These are phyloP conservation scores for Chrysophaeum taylorii DNA, from an alignment of 352 stramenopile species.

Conservation along the genomic window DNA sequence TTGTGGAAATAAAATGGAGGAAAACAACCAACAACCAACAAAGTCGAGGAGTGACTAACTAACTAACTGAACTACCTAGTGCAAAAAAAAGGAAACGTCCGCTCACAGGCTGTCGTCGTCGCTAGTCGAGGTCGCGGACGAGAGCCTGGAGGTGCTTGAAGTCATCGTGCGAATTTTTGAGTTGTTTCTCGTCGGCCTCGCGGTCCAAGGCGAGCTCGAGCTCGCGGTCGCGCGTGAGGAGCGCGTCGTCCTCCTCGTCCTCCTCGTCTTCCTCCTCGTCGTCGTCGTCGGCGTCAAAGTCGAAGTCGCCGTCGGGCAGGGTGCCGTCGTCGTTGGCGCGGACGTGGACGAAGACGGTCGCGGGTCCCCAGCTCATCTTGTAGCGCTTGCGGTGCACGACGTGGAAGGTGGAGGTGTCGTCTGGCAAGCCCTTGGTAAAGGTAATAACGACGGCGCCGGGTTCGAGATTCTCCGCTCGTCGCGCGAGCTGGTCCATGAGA, in stretches of 20 bases:
- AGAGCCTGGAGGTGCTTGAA: no score
- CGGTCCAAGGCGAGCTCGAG: no score
- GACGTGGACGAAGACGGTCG: constrained; percentile 37
- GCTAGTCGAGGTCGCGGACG: no score
- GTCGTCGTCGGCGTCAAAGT: constrained; percentile 1
- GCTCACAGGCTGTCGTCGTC: no score
- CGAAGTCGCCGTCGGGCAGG: constrained; percentile 8
- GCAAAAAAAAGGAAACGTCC: no score
- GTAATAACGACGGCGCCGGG: constrained; percentile 37
- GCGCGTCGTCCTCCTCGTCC: neutral
- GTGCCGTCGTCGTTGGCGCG: constrained; percentile 1
- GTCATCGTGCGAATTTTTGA: no score
- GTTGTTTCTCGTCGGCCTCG: no score
- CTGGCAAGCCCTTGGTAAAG: constrained; percentile 35
- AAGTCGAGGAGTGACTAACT: no score
- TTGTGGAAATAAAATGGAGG: no score
- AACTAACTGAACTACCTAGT: no score
- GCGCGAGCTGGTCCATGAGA: constrained; percentile 34
- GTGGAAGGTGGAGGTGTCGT: constrained; percentile 36
- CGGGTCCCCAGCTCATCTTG: constrained; percentile 38
- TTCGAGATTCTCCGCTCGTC: constrained; percentile 30
- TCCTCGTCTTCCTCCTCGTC: neutral
- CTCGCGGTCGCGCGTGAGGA: no score
- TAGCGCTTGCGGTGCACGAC: constrained; percentile 38
- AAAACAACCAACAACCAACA: no score